These are phyloP conservation scores for Phialophora verrucosa DNA, from an alignment of 2,329 filamentous ascomycete species.

Conservation along the genomic window DNA sequence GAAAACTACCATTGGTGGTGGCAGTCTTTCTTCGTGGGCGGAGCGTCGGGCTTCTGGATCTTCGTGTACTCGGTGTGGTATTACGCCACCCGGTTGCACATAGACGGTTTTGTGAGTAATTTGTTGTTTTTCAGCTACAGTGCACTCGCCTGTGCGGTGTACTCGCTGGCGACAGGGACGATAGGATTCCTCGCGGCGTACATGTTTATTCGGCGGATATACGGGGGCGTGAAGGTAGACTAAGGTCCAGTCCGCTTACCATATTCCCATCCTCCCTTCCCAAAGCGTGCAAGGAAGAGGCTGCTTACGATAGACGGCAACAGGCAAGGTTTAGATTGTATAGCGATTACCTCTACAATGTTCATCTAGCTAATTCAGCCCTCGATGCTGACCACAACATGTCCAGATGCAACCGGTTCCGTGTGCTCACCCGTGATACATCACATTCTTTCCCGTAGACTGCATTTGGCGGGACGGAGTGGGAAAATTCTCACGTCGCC, in stretches of 20 bases:
- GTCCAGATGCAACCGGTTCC: neutral
- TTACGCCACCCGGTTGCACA: constrained; percentile 78
- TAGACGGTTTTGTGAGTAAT: constrained; percentile 77
- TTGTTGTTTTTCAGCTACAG: constrained; percentile 86
- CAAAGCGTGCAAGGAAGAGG: neutral
- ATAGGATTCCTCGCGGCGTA: constrained; percentile 85
- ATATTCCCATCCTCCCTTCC: neutral
- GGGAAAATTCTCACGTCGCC: neutral
- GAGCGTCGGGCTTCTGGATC: constrained; percentile 78
- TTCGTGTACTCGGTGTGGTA: constrained; percentile 85
- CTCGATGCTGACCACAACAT: neutral
- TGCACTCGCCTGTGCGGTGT: constrained; percentile 79
- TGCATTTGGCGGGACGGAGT: too few species aligned
- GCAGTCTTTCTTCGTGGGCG: constrained; percentile 82
- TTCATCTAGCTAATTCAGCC: constrained; percentile 8
- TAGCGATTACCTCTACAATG: constrained; percentile 12
- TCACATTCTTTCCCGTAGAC: neutral
- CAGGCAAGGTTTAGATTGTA: constrained; percentile 21
- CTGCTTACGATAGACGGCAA: constrained; percentile 13
- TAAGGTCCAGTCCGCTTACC: constrained; percentile 16
- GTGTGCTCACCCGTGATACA: neutral
- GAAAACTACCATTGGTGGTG: constrained; percentile 95
- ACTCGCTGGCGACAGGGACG: constrained; percentile 80
- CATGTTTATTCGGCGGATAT: constrained; percentile 82
- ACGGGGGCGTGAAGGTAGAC: constrained; percentile 40